Conservation (phyloP, 345 rosid species). For the Ceriops decandra region DNA sequence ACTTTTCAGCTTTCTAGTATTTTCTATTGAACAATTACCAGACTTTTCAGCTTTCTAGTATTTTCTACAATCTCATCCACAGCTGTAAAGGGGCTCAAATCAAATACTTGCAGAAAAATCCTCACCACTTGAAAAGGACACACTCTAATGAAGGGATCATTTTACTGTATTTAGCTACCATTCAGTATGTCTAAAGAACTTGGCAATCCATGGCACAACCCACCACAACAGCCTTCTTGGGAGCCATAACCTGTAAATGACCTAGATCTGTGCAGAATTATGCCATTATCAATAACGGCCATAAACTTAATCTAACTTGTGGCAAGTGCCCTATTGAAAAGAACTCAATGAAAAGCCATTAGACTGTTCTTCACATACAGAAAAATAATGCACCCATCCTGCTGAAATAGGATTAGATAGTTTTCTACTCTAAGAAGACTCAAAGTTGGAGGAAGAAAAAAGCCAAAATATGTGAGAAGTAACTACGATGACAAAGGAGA, state of each 20-base stretch:
- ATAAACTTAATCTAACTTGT: background rate
- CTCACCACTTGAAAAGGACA: background rate
- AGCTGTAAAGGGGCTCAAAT: background rate
- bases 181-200: background rate
- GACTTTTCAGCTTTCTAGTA: background rate
- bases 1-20: background rate
- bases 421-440: background rate
- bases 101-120: background rate
- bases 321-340: background rate
- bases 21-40: background rate
- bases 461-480: constrained; percentile 6
- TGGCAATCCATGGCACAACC: background rate
- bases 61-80: too few relatives aligned
- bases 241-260: background rate
- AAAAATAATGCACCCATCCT: background rate
- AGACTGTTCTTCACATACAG: background rate
- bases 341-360: background rate
- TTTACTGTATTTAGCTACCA: background rate
- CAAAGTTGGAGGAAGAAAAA: constrained; percentile 13
- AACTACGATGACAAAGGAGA: constrained; percentile 4
- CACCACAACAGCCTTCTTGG: background rate
- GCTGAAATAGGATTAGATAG: background rate
- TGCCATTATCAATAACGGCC: background rate
- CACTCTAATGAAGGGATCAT: background rate
- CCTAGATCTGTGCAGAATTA: background rate